phyloP scores from a whole-genome alignment of 108 stramenopile species.

The Cyclostephanos invisitatus region DNA sequence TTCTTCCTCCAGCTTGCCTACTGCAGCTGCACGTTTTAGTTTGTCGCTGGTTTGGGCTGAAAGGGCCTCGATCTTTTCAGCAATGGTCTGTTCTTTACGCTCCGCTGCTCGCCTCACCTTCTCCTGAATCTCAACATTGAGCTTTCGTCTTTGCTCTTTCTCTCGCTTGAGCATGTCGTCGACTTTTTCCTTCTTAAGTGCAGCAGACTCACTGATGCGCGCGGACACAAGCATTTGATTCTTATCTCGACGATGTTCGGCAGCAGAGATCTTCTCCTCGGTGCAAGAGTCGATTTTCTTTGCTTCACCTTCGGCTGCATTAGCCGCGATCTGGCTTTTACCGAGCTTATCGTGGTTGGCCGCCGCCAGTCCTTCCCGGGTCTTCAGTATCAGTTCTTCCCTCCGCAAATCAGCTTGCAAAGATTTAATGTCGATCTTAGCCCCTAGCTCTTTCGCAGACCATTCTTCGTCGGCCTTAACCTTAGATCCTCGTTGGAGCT shows the following conservation, averaged over 20 bases:
- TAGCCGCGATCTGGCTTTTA: not conserved
- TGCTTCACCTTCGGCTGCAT: not conserved
- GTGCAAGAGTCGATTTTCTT: not conserved
- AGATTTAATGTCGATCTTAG: constrained; percentile 10
- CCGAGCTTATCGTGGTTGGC: constrained; percentile 6
- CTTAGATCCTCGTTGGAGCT: constrained; percentile 6
- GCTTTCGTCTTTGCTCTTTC: not conserved
- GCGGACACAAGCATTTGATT: not conserved
- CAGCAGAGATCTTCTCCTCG: not conserved
- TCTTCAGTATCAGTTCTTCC: constrained; percentile 2
- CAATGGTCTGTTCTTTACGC: not conserved
- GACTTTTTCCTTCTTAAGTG: not conserved
- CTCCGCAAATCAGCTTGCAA: constrained; percentile 7
- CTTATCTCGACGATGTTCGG: constrained; percentile 12
- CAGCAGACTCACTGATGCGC: not conserved
- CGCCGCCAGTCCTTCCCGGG: not conserved
- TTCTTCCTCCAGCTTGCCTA: constrained; percentile 5
- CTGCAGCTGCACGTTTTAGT: not conserved
- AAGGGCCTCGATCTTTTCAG: constrained; percentile 5
- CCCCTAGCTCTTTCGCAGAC: constrained; percentile 4
- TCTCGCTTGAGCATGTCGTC: not conserved
- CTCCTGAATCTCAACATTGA: not conserved
- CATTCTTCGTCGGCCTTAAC: not conserved
- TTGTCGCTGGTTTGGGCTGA: not conserved
- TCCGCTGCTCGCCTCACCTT: constrained; percentile 4